Base-by-base conservation (phyloP, 371 early-diverging fungal species). In the Circinella umbellata region DNA sequence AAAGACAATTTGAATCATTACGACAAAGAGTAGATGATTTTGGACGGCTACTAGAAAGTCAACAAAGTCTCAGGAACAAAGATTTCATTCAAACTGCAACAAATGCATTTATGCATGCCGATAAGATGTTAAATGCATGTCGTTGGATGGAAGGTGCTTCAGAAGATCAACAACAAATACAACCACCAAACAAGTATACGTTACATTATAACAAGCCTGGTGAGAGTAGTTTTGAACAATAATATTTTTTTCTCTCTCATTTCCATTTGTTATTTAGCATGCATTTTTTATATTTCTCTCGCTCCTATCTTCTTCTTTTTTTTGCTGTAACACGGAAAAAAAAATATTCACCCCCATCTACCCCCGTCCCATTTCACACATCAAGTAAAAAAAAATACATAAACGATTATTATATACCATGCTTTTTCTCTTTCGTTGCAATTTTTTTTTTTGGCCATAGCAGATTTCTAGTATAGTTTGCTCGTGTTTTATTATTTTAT, bases 41-140 rank as follows among this genome's bases (percentile, higher is more conserved):
- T 68, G 84, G 72, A 4, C 64, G 39, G 0, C 63, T 83, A n/a
- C 20, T 83, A 34, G 80, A 80, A 60, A 60, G 75, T n/a, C 84
- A 83, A 64, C 76, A 78, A 38, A 39, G 42, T 15, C 76, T 70
- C 35, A 69, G 71, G 13, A 79, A 81, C 48, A 73, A 76, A 36
- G 74, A 76, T 7, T 83, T 83, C 64, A 60, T 83, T 8, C 67
- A 80, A 35, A 69, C 70, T 6, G 84, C 84, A 1, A 73, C 59
- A 20, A 75, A 83, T 18, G 81, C 78, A 3, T 74, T 83, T 60
- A 48, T 75, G 11, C 66, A 67, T 15, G 84, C 80, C 17, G 73
- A 79, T 13, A 80, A 79, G 37, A 79, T 83, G 80, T 20, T 83
- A 42, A 61, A 36, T 9, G 79, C 84, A 1, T 83, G 81, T 65